A percentile compares a stretch with the other conserved stretches of the same genome.
Conservation (phyloP, 1,284 basidiomycete species). For the Ceratobasidium sp. region DNA sequence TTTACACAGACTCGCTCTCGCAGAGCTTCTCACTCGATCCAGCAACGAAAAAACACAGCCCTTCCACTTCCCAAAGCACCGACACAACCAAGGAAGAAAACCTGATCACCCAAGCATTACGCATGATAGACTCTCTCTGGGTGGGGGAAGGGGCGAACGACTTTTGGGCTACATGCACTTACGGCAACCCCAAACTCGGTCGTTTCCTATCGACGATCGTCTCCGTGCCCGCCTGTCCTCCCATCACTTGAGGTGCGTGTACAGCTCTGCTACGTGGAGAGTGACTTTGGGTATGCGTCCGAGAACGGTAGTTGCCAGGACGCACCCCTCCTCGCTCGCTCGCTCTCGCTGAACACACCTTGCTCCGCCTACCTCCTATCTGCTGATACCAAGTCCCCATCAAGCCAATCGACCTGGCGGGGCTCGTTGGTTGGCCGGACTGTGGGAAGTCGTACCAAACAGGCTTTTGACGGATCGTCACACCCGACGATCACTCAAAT, state of each 20-base stretch:
- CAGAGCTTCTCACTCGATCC: background rate
- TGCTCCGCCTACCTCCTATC: too few relatives aligned
- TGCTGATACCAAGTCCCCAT: background rate
- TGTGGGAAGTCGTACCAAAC: background rate
- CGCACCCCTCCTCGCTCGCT: background rate
- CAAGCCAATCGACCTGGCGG: background rate
- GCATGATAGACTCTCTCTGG: slow-evolving; percentile 11
- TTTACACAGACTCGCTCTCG: background rate
- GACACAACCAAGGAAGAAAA: background rate
- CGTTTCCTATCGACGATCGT: background rate
- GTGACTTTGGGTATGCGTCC: background rate
- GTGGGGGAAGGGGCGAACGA: background rate
- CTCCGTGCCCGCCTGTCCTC: background rate
- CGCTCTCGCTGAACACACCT: too few relatives aligned
- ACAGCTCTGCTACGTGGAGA: background rate
- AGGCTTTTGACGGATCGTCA: background rate
- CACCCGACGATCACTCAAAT: slow-evolving; percentile 5
- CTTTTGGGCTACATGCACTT: background rate
- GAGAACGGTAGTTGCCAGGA: background rate
- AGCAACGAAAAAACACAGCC: background rate
- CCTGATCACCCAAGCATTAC: slow-evolving; percentile 31
- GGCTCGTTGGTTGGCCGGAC: background rate
- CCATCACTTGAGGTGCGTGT: slow-evolving; percentile 8
- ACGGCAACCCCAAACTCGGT: background rate
- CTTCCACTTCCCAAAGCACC: background rate